Evolutionary conservation across 352 stramenopile genomes (phyloP).

Genomic region (Phytopythium helicoides): DNA sequence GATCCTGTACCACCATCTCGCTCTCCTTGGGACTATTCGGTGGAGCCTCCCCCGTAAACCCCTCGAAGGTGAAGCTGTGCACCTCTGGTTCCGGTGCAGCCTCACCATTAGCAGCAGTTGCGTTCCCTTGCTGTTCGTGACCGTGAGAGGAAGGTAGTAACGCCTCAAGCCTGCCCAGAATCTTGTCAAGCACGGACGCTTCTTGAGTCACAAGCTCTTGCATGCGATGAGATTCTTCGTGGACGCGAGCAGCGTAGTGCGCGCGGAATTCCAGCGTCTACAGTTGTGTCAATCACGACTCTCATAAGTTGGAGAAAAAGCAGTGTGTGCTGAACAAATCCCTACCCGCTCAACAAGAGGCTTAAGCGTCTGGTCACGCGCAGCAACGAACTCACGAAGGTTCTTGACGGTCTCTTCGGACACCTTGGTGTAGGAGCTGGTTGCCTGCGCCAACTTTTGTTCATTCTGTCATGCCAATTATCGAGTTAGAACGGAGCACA

Average conservation of each 20-base stretch:
- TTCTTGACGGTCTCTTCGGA: slow-evolving; percentile 60
- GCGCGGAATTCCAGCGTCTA: slow-evolving; percentile 63
- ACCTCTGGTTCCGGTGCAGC: slow-evolving; percentile 18
- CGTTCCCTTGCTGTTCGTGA: slow-evolving; percentile 3
- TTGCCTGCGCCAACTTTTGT: slow-evolving; percentile 68
- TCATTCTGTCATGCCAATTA: slow-evolving; percentile 39
- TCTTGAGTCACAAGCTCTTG: slow-evolving; percentile 40
- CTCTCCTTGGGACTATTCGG: slow-evolving; percentile 14
- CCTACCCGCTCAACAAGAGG: slow-evolving; percentile 59
- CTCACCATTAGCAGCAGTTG: neutral
- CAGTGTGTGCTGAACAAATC: neutral
- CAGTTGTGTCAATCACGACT: neutral
- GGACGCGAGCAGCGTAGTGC: slow-evolving; percentile 49
- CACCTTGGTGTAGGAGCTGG: slow-evolving; percentile 60
- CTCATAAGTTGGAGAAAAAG: neutral
- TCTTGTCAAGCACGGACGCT: slow-evolving; percentile 4
- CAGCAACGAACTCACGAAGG: slow-evolving; percentile 57
- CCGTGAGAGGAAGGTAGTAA: slow-evolving; percentile 25
- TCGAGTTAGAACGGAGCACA: too few species aligned
- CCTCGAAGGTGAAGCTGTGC: slow-evolving; percentile 55
- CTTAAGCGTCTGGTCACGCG: slow-evolving; percentile 54
- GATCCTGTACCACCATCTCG: neutral
- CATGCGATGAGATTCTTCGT: slow-evolving; percentile 53
- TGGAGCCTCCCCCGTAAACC: slow-evolving; percentile 51
- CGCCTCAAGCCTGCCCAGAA: slow-evolving; percentile 43